phyloP scores from a whole-genome alignment of 208 protist genomes.

The Leishmania gerbilli region DNA sequence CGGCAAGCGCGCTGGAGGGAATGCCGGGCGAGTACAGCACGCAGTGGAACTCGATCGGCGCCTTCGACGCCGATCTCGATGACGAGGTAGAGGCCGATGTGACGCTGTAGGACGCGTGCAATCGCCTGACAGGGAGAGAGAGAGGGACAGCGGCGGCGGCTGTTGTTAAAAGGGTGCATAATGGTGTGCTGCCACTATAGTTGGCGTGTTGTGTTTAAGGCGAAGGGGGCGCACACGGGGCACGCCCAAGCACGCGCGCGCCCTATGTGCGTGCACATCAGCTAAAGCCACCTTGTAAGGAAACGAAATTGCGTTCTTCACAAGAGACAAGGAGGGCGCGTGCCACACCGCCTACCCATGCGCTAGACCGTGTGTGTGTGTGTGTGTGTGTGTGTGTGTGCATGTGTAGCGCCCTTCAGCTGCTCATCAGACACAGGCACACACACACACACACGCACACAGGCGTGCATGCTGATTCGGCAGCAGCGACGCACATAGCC shows the following conservation, averaged over 20 bases:
- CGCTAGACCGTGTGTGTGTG: neutral
- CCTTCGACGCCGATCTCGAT: constrained; percentile 90
- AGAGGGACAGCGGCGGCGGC: neutral
- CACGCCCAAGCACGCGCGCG: neutral
- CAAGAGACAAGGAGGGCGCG: neutral
- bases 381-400: no score
- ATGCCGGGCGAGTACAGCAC: constrained; percentile 58
- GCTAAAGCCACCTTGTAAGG: neutral
- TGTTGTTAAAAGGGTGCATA: neutral
- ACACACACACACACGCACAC: neutral
- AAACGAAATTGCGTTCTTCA: neutral
- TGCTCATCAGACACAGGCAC: neutral
- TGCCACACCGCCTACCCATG: neutral
- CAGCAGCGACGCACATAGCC: neutral
- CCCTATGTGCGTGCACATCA: neutral
- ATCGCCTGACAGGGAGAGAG: constrained; percentile 1
- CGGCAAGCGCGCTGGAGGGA: constrained; percentile 35
- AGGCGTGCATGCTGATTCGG: neutral
- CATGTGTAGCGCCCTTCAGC: neutral
- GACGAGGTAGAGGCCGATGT: constrained; percentile 84
- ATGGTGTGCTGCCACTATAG: neutral
- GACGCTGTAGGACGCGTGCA: constrained; percentile 44
- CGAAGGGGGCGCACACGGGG: neutral
- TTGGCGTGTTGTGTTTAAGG: neutral
- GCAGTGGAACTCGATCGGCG: constrained; percentile 62